A percentile compares a stretch with the other conserved stretches of the same genome.
Conservation (phyloP, 768 basidiomycete genomes). For the Pholiota microspora region DNA sequence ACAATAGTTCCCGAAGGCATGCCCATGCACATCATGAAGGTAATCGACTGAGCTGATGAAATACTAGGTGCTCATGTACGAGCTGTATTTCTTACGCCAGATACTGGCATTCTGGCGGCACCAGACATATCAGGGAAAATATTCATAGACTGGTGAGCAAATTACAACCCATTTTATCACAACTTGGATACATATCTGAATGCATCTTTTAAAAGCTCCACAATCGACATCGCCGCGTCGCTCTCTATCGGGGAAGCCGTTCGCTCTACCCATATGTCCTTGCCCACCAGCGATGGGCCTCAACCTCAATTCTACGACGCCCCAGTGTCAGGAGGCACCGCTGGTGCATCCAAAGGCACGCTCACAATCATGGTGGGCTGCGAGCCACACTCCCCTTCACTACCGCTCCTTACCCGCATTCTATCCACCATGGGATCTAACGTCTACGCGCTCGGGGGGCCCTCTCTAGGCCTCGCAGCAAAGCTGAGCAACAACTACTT, state of each 20-base stretch:
- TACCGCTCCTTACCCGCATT: slow-evolving; percentile 31
- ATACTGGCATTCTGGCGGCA: slow-evolving; percentile 33
- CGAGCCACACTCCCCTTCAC: slow-evolving; percentile 26
- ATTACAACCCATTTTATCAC: neutral
- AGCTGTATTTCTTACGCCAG: slow-evolving; percentile 33
- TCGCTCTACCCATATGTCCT: slow-evolving; percentile 16
- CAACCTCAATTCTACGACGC: slow-evolving; percentile 36
- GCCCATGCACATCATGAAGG: neutral
- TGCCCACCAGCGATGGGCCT: slow-evolving; percentile 9
- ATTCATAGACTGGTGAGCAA: slow-evolving; percentile 39
- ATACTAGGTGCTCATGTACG: slow-evolving; percentile 34
- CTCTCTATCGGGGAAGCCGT: slow-evolving; percentile 30
- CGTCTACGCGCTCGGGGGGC: slow-evolving; percentile 36
- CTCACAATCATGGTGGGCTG: slow-evolving; percentile 42
- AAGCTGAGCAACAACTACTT: slow-evolving; percentile 45
- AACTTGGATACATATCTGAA: neutral
- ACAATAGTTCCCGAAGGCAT: slow-evolving; percentile 41
- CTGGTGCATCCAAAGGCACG: slow-evolving; percentile 34
- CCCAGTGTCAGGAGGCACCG: slow-evolving; percentile 41
- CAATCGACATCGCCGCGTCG: slow-evolving; percentile 39
- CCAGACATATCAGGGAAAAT: slow-evolving; percentile 33
- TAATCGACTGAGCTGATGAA: neutral
- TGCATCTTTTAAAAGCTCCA: slow-evolving; percentile 33
- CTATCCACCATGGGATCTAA: slow-evolving; percentile 35
- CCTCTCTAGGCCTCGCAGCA: slow-evolving; percentile 39